phyloP scores from a whole-genome alignment of 768 basidiomycete genomes.

The Tubosaeta sp. region DNA sequence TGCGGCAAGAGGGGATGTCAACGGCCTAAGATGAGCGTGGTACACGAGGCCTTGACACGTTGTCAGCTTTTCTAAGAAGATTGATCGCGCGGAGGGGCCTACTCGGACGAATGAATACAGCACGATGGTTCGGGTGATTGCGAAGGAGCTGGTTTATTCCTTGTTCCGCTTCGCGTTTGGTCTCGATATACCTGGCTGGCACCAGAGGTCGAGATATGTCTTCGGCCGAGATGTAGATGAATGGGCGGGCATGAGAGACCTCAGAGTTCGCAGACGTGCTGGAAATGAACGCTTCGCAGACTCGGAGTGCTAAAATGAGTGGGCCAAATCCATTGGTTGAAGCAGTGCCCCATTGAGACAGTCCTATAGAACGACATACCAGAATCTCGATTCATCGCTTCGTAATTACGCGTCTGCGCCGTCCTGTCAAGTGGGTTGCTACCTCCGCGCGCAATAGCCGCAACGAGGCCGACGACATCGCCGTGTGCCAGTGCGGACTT shows the following conservation, averaged over 20 bases:
- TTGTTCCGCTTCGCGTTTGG: constrained; percentile 89
- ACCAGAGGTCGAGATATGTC: constrained; percentile 80
- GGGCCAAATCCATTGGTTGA: constrained; percentile 10
- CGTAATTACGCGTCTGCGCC: constrained; percentile 53
- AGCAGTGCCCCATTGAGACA: background rate
- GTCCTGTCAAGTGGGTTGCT: constrained; percentile 58
- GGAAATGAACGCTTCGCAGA: constrained; percentile 71
- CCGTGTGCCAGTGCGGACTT: constrained; percentile 67
- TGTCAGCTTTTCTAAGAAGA: constrained; percentile 8
- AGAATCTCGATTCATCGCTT: constrained; percentile 82
- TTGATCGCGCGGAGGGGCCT: constrained; percentile 27
- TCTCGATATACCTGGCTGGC: constrained; percentile 81
- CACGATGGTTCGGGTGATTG: constrained; percentile 47
- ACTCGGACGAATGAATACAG: constrained; percentile 90
- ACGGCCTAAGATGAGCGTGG: constrained; percentile 89
- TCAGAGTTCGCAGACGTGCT: constrained; percentile 34
- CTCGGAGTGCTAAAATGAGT: constrained; percentile 53
- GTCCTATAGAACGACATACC: constrained; percentile 47
- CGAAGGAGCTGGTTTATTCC: constrained; percentile 55
- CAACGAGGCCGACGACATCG: constrained; percentile 47
- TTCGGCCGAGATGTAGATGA: constrained; percentile 94
- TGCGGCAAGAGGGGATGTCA: constrained; percentile 81
- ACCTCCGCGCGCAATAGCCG: constrained; percentile 43
- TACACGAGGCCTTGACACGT: constrained; percentile 78
- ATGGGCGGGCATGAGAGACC: constrained; percentile 47